phyloP scores from a whole-genome alignment of 2,329 filamentous ascomycete genomes.

The Claviceps lovelessii region DNA sequence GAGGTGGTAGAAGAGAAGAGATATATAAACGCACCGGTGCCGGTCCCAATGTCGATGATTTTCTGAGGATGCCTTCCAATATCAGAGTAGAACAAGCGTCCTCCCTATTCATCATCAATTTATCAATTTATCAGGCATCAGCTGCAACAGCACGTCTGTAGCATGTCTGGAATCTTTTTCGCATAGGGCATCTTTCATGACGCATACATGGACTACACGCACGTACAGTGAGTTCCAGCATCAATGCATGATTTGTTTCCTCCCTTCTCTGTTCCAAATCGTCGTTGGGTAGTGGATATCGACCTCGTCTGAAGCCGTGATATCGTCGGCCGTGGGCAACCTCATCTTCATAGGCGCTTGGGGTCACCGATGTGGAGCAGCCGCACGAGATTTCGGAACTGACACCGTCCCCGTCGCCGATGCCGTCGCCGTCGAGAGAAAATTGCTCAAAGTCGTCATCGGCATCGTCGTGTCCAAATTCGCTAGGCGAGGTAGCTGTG shows the following conservation, averaged over 20 bases:
- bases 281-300: constrained; percentile 35
- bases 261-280: constrained; percentile 30
- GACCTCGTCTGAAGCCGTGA: constrained; percentile 27
- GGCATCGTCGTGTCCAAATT: constrained; percentile 12
- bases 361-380: constrained; percentile 19
- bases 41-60: constrained; percentile 35
- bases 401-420: constrained; percentile 9
- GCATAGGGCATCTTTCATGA: too few relatives aligned
- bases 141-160: neutral
- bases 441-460: constrained; percentile 17
- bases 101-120: constrained; percentile 13
- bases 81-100: constrained; percentile 26
- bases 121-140: too few relatives aligned
- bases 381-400: constrained; percentile 14
- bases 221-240: constrained; percentile 28
- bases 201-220: too few relatives aligned
- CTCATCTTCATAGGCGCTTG: constrained; percentile 21
- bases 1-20: too few relatives aligned
- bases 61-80: constrained; percentile 25
- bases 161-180: neutral
- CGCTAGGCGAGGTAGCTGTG: constrained; percentile 11
- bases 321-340: constrained; percentile 23
- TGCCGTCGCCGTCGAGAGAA: constrained; percentile 8
- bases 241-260: constrained; percentile 30
- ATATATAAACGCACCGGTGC: constrained; percentile 23